Evolutionary conservation across 2,329 filamentous ascomycete genomes (phyloP).

Genomic region (Bisporella sp.): DNA sequence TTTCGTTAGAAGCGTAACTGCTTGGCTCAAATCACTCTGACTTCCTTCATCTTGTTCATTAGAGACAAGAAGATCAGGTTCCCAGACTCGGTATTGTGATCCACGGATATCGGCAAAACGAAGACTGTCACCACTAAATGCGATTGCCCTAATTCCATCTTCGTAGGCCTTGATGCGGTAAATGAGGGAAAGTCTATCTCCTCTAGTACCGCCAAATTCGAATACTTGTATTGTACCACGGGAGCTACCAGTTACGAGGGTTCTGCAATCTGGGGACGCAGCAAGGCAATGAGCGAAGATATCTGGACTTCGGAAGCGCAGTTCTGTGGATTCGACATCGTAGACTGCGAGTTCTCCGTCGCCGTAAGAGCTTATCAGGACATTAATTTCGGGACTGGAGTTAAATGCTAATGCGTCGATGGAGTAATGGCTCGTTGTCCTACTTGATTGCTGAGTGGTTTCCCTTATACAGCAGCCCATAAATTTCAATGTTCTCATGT

Average conservation of each 20-base stretch:
- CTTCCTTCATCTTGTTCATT: slow-evolving; percentile 17
- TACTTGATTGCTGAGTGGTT: slow-evolving; percentile 10
- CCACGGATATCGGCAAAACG: slow-evolving; percentile 28
- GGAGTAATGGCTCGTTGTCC: neutral
- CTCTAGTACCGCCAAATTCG: slow-evolving; percentile 16
- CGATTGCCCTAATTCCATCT: slow-evolving; percentile 21
- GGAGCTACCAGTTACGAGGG: slow-evolving; percentile 17
- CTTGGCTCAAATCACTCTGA: slow-evolving; percentile 7
- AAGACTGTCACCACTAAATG: slow-evolving; percentile 26
- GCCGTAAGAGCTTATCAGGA: slow-evolving; percentile 1
- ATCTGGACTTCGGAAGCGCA: slow-evolving; percentile 7
- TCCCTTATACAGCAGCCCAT: slow-evolving; percentile 17
- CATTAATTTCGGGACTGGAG: slow-evolving; percentile 3
- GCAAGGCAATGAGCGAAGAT: slow-evolving; percentile 8
- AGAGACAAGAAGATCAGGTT: slow-evolving; percentile 26
- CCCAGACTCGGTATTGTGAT: slow-evolving; percentile 30
- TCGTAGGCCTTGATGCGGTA: slow-evolving; percentile 27
- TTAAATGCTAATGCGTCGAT: slow-evolving; percentile 17
- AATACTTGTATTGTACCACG: slow-evolving; percentile 20
- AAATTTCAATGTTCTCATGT: slow-evolving; percentile 13
- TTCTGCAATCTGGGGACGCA: slow-evolving; percentile 10
- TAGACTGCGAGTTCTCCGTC: slow-evolving; percentile 7
- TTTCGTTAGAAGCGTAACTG: neutral
- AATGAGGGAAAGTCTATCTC: neutral
- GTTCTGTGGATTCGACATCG: neutral